Percentiles rank a stretch among this genome's conserved stretches.
These are phyloP conservation scores for Triticum timopheevii DNA, from an alignment of 176 grass and related monocot species.

Conservation along the genomic window DNA sequence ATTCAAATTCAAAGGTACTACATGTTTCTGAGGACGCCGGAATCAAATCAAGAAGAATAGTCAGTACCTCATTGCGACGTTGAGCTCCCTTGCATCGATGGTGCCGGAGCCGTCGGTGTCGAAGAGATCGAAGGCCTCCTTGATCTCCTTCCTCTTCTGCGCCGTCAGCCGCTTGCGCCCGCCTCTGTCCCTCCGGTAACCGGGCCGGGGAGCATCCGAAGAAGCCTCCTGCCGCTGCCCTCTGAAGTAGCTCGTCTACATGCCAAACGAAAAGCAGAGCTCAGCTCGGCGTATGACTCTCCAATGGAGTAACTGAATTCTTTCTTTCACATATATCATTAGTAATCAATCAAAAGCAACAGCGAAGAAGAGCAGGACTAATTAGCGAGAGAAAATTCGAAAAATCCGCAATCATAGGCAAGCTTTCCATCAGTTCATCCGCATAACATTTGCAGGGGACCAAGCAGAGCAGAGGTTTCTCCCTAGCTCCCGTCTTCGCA, in stretches of 20 bases:
- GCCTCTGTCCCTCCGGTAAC: conserved; percentile 30
- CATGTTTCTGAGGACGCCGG: neutral
- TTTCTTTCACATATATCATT: no score
- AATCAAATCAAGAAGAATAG: no score
- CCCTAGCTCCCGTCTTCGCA: no score
- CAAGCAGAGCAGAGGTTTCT: no score
- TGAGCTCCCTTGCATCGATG: conserved; percentile 73
- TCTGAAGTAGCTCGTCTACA: conserved; percentile 25
- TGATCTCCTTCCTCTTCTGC: conserved; percentile 75
- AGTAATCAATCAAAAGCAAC: no score
- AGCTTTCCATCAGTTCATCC: no score
- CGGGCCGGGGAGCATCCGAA: neutral
- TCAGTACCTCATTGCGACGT: conserved; percentile 80
- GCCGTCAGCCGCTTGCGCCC: conserved; percentile 32
- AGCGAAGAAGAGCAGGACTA: no score
- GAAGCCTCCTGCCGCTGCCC: neutral
- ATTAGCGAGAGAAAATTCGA: no score
- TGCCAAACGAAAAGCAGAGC: neutral
- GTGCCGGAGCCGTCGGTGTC: conserved; percentile 79
- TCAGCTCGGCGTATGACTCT: neutral
- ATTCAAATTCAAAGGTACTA: no score
- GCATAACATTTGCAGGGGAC: no score
- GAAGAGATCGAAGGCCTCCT: conserved; percentile 79
- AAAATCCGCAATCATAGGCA: no score
- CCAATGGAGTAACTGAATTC: no score